Conservation (phyloP, 139 green algal genomes). For the Parachlorella kessleri region DNA sequence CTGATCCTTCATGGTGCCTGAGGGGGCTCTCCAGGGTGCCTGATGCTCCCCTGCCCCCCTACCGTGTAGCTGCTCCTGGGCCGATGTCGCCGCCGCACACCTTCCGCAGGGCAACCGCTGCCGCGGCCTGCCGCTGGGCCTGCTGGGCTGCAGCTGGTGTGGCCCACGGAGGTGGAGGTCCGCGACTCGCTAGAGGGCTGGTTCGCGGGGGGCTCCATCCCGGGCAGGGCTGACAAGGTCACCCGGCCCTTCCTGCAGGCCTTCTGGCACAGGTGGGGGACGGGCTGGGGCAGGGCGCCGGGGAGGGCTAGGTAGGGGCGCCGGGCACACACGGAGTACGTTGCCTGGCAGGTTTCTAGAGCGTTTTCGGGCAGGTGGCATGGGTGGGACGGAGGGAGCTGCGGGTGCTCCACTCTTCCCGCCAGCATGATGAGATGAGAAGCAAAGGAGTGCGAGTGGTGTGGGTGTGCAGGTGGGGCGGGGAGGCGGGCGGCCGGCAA, state of each 20-base stretch:
- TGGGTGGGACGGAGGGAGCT: no score
- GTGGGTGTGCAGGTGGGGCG: slow-evolving; percentile 59
- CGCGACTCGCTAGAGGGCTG: slow-evolving; percentile 70
- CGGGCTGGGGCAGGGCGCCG: neutral
- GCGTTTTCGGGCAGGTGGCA: no score
- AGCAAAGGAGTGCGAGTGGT: no score
- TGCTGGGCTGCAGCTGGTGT: slow-evolving; percentile 57
- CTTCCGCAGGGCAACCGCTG: slow-evolving; percentile 2
- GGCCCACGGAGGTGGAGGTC: slow-evolving; percentile 72
- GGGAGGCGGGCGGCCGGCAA: slow-evolving; percentile 50
- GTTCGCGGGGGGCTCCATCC: slow-evolving; percentile 67
- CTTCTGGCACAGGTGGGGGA: slow-evolving; percentile 45
- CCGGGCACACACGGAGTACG: no score
- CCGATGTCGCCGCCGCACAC: neutral
- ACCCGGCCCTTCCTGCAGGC: slow-evolving; percentile 64
- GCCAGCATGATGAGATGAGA: no score
- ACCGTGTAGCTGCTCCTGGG: neutral
- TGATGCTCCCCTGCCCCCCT: no score
- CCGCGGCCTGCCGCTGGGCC: neutral
- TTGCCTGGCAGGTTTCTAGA: no score
- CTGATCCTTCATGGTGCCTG: no score
- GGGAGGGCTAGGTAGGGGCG: no score
- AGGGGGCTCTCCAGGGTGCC: no score
- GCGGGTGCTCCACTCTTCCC: no score
- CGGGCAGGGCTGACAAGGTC: slow-evolving; percentile 62